Percentiles rank a stretch among this genome's conserved stretches.
These are phyloP conservation scores for Blastocladiella britannica DNA, from an alignment of 192 early-diverging fungal genomes.

Conservation along the genomic window DNA sequence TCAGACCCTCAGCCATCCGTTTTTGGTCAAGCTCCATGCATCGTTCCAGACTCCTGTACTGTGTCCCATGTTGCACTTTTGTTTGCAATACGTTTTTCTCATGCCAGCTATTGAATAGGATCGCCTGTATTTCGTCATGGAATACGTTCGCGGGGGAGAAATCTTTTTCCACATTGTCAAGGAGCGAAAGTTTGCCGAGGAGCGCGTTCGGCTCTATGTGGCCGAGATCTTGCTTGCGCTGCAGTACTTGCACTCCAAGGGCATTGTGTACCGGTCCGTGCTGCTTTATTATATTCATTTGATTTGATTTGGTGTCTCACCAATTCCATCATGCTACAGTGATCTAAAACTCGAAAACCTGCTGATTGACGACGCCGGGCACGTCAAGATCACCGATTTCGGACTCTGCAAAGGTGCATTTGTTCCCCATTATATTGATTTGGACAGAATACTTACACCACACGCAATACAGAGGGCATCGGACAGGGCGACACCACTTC, in stretches of 20 bases:
- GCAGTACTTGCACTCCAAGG: conserved; percentile 57
- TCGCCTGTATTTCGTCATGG: conserved; percentile 32
- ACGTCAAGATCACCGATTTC: background rate
- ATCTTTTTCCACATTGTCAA: conserved; percentile 73
- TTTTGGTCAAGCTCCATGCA: conserved; percentile 28
- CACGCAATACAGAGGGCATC: no score
- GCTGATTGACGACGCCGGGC: background rate
- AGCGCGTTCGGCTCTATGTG: conserved; percentile 52
- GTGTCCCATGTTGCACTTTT: no score
- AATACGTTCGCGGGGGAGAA: conserved; percentile 27
- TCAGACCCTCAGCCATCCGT: conserved; percentile 19
- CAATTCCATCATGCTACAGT: background rate
- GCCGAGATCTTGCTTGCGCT: conserved; percentile 51
- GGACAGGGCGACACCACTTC: background rate
- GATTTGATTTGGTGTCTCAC: background rate
- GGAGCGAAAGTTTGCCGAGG: conserved; percentile 41
- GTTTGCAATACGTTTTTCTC: conserved; percentile 93
- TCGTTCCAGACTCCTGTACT: conserved; percentile 30
- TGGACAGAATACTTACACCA: no score
- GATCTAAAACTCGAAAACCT: background rate
- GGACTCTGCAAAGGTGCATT: background rate
- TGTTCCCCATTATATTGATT: no score
- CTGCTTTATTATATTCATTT: background rate
- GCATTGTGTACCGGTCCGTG: conserved; percentile 40
- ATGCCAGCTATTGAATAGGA: no score